phyloP scores from a whole-genome alignment of 352 stramenopile genomes.

The Globisporangium splendens region DNA sequence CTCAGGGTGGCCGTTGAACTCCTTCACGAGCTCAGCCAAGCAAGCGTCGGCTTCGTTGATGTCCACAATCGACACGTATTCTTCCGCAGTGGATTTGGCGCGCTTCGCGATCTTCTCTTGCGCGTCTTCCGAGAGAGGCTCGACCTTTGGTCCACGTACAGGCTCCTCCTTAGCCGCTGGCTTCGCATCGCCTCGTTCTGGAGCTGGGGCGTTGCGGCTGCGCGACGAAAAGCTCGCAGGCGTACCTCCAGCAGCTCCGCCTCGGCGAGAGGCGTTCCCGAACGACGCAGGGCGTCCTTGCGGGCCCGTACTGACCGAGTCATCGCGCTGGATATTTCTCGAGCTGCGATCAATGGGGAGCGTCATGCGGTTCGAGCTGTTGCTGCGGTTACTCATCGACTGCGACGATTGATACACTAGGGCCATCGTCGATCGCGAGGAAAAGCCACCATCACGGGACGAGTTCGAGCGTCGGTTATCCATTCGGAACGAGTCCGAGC shows the following conservation, averaged over 20 bases:
- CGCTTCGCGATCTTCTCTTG: conserved; percentile 73
- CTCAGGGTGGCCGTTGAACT: conserved; percentile 59
- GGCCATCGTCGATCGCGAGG: conserved; percentile 48
- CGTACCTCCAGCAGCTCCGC: conserved; percentile 19
- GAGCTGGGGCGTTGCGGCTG: conserved; percentile 15
- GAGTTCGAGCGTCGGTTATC: conserved; percentile 45
- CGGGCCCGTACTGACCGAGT: conserved; percentile 57
- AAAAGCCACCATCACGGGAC: conserved; percentile 55
- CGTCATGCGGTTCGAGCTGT: conserved; percentile 35
- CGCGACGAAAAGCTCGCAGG: conserved; percentile 31
- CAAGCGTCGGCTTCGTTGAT: conserved; percentile 66
- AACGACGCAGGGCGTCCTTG: conserved; percentile 54
- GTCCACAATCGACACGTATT: conserved; percentile 76
- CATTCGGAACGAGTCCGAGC: conserved; percentile 25
- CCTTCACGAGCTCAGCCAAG: conserved; percentile 56
- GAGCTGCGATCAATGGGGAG: conserved; percentile 24
- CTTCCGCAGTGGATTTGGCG: conserved; percentile 70
- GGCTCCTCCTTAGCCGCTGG: conserved; percentile 31
- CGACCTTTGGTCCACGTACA: conserved; percentile 20
- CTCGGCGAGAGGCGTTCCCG: conserved; percentile 21
- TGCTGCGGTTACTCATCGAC: conserved; percentile 43
- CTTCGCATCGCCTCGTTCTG: conserved; percentile 9
- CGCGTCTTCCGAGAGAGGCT: conserved; percentile 53
- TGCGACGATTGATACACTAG: conserved; percentile 52
- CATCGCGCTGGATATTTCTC: conserved; percentile 50